Evolutionary conservation across 345 rosid genomes (phyloP).

Genomic region (Rhodomyrtus tomentosa): DNA sequence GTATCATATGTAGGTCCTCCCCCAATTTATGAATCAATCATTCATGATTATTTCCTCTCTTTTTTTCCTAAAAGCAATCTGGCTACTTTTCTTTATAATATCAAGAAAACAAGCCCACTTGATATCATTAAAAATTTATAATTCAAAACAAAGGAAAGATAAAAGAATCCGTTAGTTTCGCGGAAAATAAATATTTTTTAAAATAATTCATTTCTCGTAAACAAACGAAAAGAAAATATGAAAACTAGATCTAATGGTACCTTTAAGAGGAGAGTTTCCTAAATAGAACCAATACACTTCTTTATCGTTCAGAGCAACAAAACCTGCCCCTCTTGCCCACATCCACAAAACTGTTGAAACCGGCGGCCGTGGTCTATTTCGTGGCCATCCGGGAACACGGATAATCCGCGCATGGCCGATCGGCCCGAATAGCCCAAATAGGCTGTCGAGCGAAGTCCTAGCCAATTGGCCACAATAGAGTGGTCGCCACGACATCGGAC

Average conservation of each 20-base stretch:
- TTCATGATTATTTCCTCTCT: background rate
- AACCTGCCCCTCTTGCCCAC: conserved; percentile 16
- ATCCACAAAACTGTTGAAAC: conserved; percentile 9
- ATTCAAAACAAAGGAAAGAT: background rate
- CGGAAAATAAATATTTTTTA: no score
- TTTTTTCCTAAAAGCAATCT: background rate
- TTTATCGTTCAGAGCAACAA: conserved; percentile 13
- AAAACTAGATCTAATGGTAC: background rate
- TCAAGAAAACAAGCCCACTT: background rate
- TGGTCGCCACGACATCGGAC: conserved; percentile 36
- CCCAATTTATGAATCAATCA: background rate
- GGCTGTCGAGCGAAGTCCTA: conserved; percentile 15
- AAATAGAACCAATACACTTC: conserved; percentile 17
- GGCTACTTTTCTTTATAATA: background rate
- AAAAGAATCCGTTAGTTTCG: no score
- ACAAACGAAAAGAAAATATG: background rate
- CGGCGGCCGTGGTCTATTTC: background rate
- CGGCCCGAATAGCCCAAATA: conserved; percentile 22
- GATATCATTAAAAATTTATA: background rate
- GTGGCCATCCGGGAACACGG: conserved; percentile 24
- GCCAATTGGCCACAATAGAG: conserved; percentile 17
- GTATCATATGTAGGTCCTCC: background rate
- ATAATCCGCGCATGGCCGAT: conserved; percentile 16
- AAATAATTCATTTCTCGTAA: no score
- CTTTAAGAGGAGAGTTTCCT: conserved; percentile 2